Conservation (phyloP, 805 yeast genomes). For the Wickerhamiella sorbophila region DNA sequence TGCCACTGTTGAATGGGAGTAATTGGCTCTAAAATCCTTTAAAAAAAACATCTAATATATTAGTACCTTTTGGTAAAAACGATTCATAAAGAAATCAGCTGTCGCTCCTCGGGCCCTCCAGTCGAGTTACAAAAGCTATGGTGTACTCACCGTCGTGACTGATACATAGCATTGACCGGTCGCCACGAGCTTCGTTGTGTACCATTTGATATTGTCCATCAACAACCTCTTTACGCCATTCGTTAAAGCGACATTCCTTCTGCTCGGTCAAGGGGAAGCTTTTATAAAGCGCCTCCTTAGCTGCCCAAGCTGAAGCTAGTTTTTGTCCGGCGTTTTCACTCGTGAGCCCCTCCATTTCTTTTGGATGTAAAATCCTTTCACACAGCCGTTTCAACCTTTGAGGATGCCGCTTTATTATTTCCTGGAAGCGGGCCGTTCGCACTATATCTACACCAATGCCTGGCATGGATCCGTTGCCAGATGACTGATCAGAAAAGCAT, state of each 20-base stretch:
- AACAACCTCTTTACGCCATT: slow-evolving; percentile 28
- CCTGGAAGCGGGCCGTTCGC: slow-evolving; percentile 32
- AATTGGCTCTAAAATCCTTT: slow-evolving; percentile 16
- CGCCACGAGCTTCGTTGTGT: slow-evolving; percentile 21
- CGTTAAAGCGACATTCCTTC: slow-evolving; percentile 35
- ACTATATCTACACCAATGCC: slow-evolving; percentile 50
- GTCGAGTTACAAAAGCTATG: slow-evolving; percentile 27
- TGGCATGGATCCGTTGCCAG: slow-evolving; percentile 15
- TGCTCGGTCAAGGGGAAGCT: slow-evolving; percentile 39
- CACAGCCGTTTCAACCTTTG: slow-evolving; percentile 30
- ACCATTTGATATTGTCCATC: slow-evolving; percentile 12
- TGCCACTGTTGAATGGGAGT: slow-evolving; percentile 99
- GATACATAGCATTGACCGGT: slow-evolving; percentile 38
- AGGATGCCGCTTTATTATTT: slow-evolving; percentile 28
- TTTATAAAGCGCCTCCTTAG: slow-evolving; percentile 62
- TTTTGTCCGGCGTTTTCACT: slow-evolving; percentile 13
- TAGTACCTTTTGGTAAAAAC: neutral
- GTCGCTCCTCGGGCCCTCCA: too few relatives aligned
- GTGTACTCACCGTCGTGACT: slow-evolving; percentile 55
- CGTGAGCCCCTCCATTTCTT: slow-evolving; percentile 22
- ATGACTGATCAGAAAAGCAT: neutral
- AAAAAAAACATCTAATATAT: too few relatives aligned
- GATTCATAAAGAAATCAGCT: neutral
- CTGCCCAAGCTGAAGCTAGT: slow-evolving; percentile 54
- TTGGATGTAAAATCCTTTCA: slow-evolving; percentile 37